These are phyloP conservation scores for Endoconidiophora polonica DNA, from an alignment of 2,329 filamentous ascomycete species.

Conservation along the genomic window DNA sequence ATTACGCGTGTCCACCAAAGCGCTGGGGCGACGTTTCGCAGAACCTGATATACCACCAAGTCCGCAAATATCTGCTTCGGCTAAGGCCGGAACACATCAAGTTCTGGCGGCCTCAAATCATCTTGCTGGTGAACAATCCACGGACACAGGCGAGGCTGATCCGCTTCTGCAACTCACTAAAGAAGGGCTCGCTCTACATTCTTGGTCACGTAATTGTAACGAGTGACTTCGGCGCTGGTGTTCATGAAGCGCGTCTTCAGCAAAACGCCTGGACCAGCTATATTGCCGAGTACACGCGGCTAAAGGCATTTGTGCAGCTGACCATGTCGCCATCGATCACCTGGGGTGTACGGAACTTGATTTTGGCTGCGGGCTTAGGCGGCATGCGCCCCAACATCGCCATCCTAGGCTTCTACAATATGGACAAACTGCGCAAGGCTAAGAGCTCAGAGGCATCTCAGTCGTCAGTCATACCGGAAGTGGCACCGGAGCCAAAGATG, in stretches of 20 bases:
- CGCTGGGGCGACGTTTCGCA: slow-evolving; percentile 84
- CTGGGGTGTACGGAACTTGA: slow-evolving; percentile 72
- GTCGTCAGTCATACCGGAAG: no score
- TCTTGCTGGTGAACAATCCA: slow-evolving; percentile 69
- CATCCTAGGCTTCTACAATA: slow-evolving; percentile 60
- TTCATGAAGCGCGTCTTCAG: slow-evolving; percentile 66
- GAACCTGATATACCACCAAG: slow-evolving; percentile 71
- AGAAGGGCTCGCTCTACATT: slow-evolving; percentile 74
- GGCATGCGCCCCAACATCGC: slow-evolving; percentile 85
- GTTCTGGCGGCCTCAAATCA: slow-evolving; percentile 80
- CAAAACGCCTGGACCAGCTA: slow-evolving; percentile 74
- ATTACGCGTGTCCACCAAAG: slow-evolving; percentile 72
- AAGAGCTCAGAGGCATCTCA: no score
- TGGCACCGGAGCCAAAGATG: no score
- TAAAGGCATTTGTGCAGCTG: slow-evolving; percentile 81
- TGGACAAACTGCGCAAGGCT: not conserved
- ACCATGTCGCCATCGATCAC: slow-evolving; percentile 67
- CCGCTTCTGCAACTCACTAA: slow-evolving; percentile 80
- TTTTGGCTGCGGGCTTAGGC: slow-evolving; percentile 64
- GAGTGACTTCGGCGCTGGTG: slow-evolving; percentile 60
- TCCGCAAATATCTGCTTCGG: slow-evolving; percentile 73
- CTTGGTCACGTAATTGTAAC: slow-evolving; percentile 79
- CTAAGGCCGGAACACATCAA: slow-evolving; percentile 79
- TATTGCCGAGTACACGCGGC: slow-evolving; percentile 63
- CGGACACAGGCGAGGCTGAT: slow-evolving; percentile 70